phyloP scores from a whole-genome alignment of 2,329 filamentous ascomycete genomes.

The Trichoderma atroviride region DNA sequence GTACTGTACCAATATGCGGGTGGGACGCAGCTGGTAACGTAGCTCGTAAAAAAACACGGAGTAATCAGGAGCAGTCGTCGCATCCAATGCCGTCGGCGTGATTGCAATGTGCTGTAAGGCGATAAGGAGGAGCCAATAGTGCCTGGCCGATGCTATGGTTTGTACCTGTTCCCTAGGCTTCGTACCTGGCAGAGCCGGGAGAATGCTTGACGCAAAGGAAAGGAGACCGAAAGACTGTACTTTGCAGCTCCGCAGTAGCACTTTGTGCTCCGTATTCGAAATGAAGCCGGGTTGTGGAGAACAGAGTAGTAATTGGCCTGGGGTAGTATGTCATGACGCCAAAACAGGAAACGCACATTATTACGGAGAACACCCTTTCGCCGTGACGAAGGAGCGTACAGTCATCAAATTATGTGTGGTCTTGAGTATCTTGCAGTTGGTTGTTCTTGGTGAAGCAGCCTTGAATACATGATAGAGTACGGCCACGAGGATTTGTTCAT shows the following conservation, averaged over 20 bases:
- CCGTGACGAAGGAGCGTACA: background rate
- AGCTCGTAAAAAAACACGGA: slow-evolving; percentile 16
- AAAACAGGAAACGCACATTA: slow-evolving; percentile 18
- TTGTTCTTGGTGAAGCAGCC: background rate
- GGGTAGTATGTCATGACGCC: slow-evolving; percentile 21
- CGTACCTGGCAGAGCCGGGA: background rate
- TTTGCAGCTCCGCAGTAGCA: slow-evolving; percentile 2
- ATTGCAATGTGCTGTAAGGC: background rate
- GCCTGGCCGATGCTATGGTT: no score
- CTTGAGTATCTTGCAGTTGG: background rate
- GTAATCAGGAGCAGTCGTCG: slow-evolving; percentile 7
- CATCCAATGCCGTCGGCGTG: slow-evolving; percentile 9
- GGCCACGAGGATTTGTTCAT: background rate
- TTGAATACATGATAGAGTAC: background rate
- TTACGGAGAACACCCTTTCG: background rate
- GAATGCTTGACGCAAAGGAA: background rate
- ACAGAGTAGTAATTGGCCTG: slow-evolving; percentile 9
- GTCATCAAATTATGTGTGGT: background rate
- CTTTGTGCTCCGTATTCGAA: slow-evolving; percentile 14
- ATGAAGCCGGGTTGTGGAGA: slow-evolving; percentile 21
- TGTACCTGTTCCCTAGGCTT: background rate
- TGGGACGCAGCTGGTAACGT: slow-evolving; percentile 15
- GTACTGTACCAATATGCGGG: slow-evolving; percentile 17
- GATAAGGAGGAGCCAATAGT: background rate
- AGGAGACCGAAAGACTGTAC: background rate